Conservation (phyloP, 371 early-diverging fungal species). For the Apophysomyces sp. region DNA sequence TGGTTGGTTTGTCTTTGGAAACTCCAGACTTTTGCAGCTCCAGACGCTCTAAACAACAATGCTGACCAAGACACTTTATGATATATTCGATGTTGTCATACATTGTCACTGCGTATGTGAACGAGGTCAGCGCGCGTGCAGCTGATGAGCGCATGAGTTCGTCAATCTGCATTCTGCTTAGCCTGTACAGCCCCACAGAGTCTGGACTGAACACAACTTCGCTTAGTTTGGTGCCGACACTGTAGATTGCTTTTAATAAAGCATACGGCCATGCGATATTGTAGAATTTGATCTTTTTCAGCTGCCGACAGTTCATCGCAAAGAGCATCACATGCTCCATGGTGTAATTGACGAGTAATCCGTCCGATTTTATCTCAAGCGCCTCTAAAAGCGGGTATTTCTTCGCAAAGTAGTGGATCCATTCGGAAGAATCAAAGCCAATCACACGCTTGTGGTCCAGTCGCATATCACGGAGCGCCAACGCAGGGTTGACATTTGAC, state of each 20-base stretch:
- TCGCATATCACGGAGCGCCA: neutral
- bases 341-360: neutral
- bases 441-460: neutral
- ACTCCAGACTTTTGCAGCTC: neutral
- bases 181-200: no score
- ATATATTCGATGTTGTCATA: neutral
- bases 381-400: neutral
- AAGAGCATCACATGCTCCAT: neutral
- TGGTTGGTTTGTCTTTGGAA: neutral
- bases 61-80: neutral
- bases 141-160: no score
- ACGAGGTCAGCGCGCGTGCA: neutral
- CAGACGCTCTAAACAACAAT: neutral
- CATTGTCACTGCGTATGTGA: neutral
- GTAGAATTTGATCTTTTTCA: neutral
- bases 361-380: neutral
- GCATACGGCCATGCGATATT: neutral
- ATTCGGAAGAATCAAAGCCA: neutral
- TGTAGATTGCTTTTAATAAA: neutral
- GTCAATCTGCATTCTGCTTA: no score
- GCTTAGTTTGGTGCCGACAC: neutral
- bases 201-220: neutral
- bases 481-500: neutral
- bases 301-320: neutral
- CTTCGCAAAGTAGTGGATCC: neutral